These are phyloP conservation scores for Cryphonectria radicalis DNA, from an alignment of 2,329 filamentous ascomycete genomes.

Conservation along the genomic window DNA sequence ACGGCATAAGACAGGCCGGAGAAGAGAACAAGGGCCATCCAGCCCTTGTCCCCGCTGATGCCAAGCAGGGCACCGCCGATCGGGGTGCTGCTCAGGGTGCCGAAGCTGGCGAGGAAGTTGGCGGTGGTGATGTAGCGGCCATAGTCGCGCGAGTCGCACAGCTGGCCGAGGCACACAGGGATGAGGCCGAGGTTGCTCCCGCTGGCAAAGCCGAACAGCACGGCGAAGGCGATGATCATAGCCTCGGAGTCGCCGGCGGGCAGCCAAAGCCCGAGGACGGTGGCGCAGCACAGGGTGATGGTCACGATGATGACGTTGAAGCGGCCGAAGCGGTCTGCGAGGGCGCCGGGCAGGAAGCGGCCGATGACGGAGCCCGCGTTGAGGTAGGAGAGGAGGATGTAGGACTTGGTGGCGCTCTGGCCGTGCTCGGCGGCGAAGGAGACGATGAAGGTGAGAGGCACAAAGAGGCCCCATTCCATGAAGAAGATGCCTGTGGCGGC, in stretches of 20 bases:
- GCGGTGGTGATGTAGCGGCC: conserved; percentile 83
- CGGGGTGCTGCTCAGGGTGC: conserved; percentile 56
- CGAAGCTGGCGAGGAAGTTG: conserved; percentile 78
- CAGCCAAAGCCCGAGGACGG: conserved; percentile 72
- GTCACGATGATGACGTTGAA: conserved; percentile 81
- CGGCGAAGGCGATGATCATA: conserved; percentile 68
- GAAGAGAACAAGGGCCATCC: conserved; percentile 45
- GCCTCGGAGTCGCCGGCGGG: conserved; percentile 57
- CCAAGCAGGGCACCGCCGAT: conserved; percentile 47
- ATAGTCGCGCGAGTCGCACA: conserved; percentile 77
- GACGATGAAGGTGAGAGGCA: conserved; percentile 78
- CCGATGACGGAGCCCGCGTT: conserved; percentile 80
- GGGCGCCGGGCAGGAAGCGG: conserved; percentile 73
- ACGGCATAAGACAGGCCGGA: conserved; percentile 42
- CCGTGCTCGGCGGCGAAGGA: conserved; percentile 69
- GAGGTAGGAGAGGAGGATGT: conserved; percentile 78
- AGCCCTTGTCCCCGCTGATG: conserved; percentile 39
- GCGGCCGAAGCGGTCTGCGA: conserved; percentile 76
- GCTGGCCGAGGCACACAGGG: conserved; percentile 79
- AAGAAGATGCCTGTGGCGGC: conserved; percentile 69
- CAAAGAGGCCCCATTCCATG: conserved; percentile 71
- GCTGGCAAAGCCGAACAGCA: conserved; percentile 78
- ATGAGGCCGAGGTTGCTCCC: conserved; percentile 79
- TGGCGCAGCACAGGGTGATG: conserved; percentile 58
- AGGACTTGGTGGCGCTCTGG: conserved; percentile 64